Percentiles rank a stretch among this genome's conserved stretches.
Conservation (phyloP, 2,329 filamentous ascomycete genomes). For the Pseudogymnoascus sp. region DNA sequence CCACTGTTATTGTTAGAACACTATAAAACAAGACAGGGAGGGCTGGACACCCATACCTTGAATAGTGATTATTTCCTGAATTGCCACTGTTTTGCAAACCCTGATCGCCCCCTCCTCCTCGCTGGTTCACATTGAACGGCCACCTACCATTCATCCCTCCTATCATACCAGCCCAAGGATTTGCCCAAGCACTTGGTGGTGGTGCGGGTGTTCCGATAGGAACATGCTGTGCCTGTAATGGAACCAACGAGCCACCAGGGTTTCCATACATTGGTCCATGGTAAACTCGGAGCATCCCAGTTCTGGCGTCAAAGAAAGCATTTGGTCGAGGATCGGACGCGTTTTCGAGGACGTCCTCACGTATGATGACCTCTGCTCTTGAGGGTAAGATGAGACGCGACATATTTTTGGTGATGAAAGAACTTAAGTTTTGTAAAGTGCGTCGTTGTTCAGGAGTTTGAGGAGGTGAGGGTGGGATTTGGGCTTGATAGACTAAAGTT, state of each 20-base stretch:
- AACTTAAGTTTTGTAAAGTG: slow-evolving; percentile 2
- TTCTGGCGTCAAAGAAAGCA: slow-evolving; percentile 48
- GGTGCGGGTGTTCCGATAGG: slow-evolving; percentile 6
- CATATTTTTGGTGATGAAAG: slow-evolving; percentile 11
- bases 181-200: not conserved
- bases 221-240: slow-evolving; percentile 30
- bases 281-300: slow-evolving; percentile 49
- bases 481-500: not conserved
- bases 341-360: slow-evolving; percentile 49
- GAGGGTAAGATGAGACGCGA: slow-evolving; percentile 43
- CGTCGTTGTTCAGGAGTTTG: slow-evolving; percentile 3
- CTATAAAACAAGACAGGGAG: not conserved
- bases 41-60: not conserved
- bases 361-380: slow-evolving; percentile 43
- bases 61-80: not conserved
- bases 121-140: not conserved
- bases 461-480: not conserved
- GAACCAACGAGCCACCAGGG: slow-evolving; percentile 41
- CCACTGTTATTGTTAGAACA: not conserved
- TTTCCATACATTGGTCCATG: slow-evolving; percentile 51
- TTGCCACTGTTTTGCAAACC: not conserved
- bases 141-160: not conserved
- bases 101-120: not conserved
- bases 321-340: slow-evolving; percentile 50
- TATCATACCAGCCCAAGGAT: not conserved